Base-by-base conservation (phyloP, 495 filamentous ascomycete genomes). In the Aspergillus kassunensis region DNA sequence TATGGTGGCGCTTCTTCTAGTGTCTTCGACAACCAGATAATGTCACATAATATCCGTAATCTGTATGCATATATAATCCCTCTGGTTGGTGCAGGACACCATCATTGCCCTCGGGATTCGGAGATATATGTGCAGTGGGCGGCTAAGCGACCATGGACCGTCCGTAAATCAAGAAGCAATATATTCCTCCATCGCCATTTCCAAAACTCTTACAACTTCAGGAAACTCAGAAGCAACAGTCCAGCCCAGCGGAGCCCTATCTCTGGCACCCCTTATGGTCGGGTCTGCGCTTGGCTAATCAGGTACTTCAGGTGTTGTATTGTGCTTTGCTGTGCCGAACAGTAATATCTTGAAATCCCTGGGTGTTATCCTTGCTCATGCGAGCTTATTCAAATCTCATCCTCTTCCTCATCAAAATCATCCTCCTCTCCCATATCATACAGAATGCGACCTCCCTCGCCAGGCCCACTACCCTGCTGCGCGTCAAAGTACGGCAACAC, bases 391-490 rank as follows among this genome's bases (percentile, higher is more conserved):
- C 64, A 96, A 45, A 97, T 91, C 69, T 98, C 95, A 76, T 98
- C 93, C 64, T 98, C 95, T 70, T 97, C 95, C 54, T 97, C 93
- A 63, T 98, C 93, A 68, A 96, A 98, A 69, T 98, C 95, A 73
- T 98, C 93, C 73, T 96, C 95, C 45, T 81, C 80, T 24, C 92
- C 93, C 85, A 97, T 93, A 45, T 96, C 91, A 71, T 97, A 97
- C 60, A 98, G 61, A 46, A 98, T 98, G 54, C 91, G 77, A 0
- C 95, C 93, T 15, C 86, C 86, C 25, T 89, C 88, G 11, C 92
- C 89, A 11, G 87, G 88, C 0, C 84, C 85, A 31, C 85, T 72
- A 27, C 84, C 84, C 37, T 80, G 82, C 79, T 98, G 93, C 13
- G 93, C 92, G 76, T 97, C 93, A 61, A 91, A 92, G 68, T 97